These are phyloP conservation scores for Beauveria sp. DNA, from an alignment of 2,329 filamentous ascomycete genomes.

Conservation along the genomic window DNA sequence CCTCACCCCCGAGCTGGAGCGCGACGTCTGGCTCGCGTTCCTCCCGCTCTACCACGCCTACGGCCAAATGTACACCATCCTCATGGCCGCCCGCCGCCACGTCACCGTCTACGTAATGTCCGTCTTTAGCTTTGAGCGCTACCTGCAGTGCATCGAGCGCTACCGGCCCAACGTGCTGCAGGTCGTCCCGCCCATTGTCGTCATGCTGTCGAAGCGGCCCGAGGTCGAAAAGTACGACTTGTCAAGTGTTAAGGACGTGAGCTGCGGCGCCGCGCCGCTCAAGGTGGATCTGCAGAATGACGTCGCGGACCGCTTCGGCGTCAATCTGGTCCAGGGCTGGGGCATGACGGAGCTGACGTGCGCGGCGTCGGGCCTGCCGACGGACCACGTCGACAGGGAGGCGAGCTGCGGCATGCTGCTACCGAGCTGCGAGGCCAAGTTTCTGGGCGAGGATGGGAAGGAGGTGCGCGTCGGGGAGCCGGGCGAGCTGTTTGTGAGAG, in stretches of 20 bases:
- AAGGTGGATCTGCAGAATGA: conserved; percentile 34
- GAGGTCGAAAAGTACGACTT: conserved; percentile 45
- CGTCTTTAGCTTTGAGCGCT: conserved; percentile 45
- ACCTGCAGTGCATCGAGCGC: conserved; percentile 41
- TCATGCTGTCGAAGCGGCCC: conserved; percentile 52
- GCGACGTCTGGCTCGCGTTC: conserved; percentile 46
- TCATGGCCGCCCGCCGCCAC: conserved; percentile 35
- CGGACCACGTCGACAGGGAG: conserved; percentile 24
- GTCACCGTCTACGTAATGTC: conserved; percentile 49
- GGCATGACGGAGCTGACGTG: conserved; percentile 52
- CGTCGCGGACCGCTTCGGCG: conserved; percentile 33
- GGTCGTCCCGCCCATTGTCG: conserved; percentile 50
- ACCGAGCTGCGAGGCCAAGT: conserved; percentile 45
- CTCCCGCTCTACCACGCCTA: conserved; percentile 60
- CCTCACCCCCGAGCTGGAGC: conserved; percentile 26
- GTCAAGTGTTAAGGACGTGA: conserved; percentile 36
- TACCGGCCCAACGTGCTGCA: conserved; percentile 46
- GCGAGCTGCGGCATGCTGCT: conserved; percentile 44
- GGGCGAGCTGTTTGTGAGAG: conserved; percentile 46
- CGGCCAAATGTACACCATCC: conserved; percentile 44
- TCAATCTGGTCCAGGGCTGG: conserved; percentile 45
- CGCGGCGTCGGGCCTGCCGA: conserved; percentile 34
- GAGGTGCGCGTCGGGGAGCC: conserved; percentile 39
- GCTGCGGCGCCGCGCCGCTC: conserved; percentile 47
- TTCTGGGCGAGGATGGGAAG: conserved; percentile 44